Evolutionary conservation across 2,329 filamentous ascomycete species (phyloP).

Genomic region (Pezicula neosporulosa): DNA sequence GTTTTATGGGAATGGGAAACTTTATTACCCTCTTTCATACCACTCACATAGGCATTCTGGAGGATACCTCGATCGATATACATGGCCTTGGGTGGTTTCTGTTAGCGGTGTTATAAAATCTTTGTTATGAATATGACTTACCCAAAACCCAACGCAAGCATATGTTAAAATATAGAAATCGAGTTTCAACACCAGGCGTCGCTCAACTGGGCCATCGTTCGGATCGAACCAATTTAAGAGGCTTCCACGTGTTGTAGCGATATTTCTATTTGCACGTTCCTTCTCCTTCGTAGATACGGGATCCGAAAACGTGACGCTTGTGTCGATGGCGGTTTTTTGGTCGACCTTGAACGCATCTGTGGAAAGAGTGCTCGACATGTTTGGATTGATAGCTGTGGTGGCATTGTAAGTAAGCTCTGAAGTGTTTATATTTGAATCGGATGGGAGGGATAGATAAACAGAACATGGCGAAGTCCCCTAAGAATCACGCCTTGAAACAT

Average conservation of each 20-base stretch:
- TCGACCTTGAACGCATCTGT: too few species aligned
- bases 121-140: neutral
- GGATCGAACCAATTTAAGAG: neutral
- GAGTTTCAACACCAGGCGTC: neutral
- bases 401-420: too few species aligned
- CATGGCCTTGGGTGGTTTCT: neutral
- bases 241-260: neutral
- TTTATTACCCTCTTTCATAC: slow-evolving; percentile 36
- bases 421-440: too few species aligned
- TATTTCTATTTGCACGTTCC: neutral
- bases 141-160: neutral
- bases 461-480: too few species aligned
- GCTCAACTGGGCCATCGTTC: neutral
- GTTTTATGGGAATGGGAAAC: neutral
- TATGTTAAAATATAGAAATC: neutral
- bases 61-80: slow-evolving; percentile 43
- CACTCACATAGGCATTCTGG: slow-evolving; percentile 47
- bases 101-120: neutral
- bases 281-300: too few species aligned
- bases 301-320: too few species aligned
- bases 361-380: too few species aligned
- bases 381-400: too few species aligned
- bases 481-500: too few species aligned
- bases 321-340: too few species aligned
- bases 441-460: too few species aligned